Conservation (phyloP, 495 filamentous ascomycete species). For the Aspergillus incahuasiensis region DNA sequence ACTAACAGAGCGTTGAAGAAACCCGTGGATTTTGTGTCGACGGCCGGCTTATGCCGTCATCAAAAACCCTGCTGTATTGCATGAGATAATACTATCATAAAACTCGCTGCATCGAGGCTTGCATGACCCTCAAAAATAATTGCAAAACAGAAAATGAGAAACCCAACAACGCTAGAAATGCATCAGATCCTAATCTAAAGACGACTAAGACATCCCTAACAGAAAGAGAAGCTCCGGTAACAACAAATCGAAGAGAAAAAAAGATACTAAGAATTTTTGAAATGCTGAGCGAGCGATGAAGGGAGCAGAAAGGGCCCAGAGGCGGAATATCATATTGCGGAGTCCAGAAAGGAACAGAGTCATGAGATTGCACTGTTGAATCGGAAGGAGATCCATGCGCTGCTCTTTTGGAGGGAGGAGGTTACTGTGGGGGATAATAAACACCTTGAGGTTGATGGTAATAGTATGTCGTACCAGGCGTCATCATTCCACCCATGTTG, state of each 20-base stretch:
- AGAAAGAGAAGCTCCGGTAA: constrained; percentile 9
- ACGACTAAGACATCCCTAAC: constrained; percentile 14
- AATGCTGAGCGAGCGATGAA: constrained; percentile 7
- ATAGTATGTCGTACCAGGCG: constrained; percentile 67
- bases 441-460: constrained; percentile 58
- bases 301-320: constrained; percentile 10
- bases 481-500: constrained; percentile 78
- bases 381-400: constrained; percentile 3
- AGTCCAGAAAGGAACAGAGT: not conserved
- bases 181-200: constrained; percentile 32
- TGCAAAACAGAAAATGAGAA: constrained; percentile 4
- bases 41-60: not conserved
- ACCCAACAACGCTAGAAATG: constrained; percentile 33
- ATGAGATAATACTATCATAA: constrained; percentile 1
- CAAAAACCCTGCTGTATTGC: not conserved
- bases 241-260: constrained; percentile 8
- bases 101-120: not conserved
- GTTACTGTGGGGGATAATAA: constrained; percentile 63
- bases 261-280: constrained; percentile 12
- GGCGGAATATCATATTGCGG: constrained; percentile 5
- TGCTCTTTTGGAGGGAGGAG: not conserved
- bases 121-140: constrained; percentile 3
- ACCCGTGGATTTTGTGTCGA: not conserved
- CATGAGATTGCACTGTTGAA: not conserved
- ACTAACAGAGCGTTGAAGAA: not conserved